A percentile compares a stretch with the other conserved stretches of the same genome.
These are phyloP conservation scores for Cutaneotrichosporon dermatis DNA, from an alignment of 1,284 basidiomycete species.

Conservation along the genomic window DNA sequence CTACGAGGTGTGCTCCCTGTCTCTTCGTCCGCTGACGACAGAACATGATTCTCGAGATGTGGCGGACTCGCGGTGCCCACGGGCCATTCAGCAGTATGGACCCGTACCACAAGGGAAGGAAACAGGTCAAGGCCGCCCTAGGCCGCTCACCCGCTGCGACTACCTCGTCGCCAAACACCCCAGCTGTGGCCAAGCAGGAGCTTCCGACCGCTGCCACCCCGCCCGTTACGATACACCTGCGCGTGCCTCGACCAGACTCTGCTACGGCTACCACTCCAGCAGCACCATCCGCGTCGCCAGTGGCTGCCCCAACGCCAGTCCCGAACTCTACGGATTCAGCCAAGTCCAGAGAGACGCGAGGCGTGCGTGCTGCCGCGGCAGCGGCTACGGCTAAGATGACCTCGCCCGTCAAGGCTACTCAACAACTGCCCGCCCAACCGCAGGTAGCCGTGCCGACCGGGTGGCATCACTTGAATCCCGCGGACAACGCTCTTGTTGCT, in stretches of 20 bases:
- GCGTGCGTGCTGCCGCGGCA: background rate
- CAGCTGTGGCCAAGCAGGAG: conserved; percentile 1
- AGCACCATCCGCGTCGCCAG: background rate
- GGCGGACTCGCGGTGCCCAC: conserved; percentile 21
- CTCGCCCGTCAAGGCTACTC: conserved; percentile 6
- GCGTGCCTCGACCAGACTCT: conserved; percentile 5
- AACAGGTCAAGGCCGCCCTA: conserved; percentile 5
- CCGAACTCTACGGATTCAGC: background rate
- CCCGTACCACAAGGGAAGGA: conserved; percentile 18
- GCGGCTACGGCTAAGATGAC: background rate
- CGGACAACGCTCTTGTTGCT: conserved; percentile 31
- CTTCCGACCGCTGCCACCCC: conserved; percentile 1
- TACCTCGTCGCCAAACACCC: background rate
- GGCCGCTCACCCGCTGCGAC: conserved; percentile 8
- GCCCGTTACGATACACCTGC: conserved; percentile 14
- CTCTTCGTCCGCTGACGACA: conserved; percentile 3
- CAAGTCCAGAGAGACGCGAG: conserved; percentile 2
- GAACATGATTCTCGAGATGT: conserved; percentile 32
- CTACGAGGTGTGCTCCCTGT: conserved; percentile 32
- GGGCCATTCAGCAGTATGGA: conserved; percentile 22
- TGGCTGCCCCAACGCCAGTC: background rate
- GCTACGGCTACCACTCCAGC: background rate
- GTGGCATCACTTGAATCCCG: conserved; percentile 1
- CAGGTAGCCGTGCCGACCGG: background rate
- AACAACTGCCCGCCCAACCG: background rate